Percentiles rank a stretch among this genome's conserved stretches.
Evolutionary conservation across 1,139 yeast genomes (phyloP).

Genomic region (Kurtzmaniella quercitrusa): DNA sequence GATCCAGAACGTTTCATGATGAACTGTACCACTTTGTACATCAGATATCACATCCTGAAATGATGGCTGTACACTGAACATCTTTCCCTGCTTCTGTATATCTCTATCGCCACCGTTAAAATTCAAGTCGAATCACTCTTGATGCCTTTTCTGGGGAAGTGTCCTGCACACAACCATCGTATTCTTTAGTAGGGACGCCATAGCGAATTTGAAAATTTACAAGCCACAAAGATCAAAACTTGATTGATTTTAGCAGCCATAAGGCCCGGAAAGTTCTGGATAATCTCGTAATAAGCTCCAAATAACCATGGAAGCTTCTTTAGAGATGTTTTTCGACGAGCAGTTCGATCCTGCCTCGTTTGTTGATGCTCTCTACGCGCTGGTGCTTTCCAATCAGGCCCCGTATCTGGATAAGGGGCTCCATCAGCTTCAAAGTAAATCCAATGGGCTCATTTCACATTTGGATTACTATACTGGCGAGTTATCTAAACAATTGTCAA

Average conservation of each 20-base stretch:
- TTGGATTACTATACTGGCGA: slow-evolving; percentile 61
- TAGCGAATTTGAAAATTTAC: too few species aligned
- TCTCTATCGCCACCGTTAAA: too few species aligned
- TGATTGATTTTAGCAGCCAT: too few species aligned
- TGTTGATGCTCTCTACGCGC: slow-evolving; percentile 35
- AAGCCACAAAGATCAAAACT: background rate
- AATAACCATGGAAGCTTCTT: slow-evolving; percentile 12
- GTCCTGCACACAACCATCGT: too few species aligned
- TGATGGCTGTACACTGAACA: slow-evolving; percentile 36
- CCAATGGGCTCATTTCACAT: slow-evolving; percentile 47
- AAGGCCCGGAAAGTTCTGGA: background rate
- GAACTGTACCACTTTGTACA: slow-evolving; percentile 17
- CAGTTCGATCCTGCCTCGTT: slow-evolving; percentile 35
- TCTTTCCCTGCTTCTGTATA: too few species aligned
- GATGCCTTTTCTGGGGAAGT: too few species aligned
- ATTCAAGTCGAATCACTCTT: too few species aligned
- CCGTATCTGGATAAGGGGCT: slow-evolving; percentile 22
- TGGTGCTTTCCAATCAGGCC: slow-evolving; percentile 14
- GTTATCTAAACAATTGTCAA: slow-evolving; percentile 47
- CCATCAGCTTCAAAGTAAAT: slow-evolving; percentile 24
- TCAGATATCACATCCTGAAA: slow-evolving; percentile 40
- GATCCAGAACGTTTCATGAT: slow-evolving; percentile 35
- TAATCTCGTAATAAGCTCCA: background rate
- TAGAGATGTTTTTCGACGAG: slow-evolving; percentile 37
- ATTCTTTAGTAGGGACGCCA: too few species aligned